phyloP scores from a whole-genome alignment of 352 stramenopile genomes.

The Phytopythium mirpurense region DNA sequence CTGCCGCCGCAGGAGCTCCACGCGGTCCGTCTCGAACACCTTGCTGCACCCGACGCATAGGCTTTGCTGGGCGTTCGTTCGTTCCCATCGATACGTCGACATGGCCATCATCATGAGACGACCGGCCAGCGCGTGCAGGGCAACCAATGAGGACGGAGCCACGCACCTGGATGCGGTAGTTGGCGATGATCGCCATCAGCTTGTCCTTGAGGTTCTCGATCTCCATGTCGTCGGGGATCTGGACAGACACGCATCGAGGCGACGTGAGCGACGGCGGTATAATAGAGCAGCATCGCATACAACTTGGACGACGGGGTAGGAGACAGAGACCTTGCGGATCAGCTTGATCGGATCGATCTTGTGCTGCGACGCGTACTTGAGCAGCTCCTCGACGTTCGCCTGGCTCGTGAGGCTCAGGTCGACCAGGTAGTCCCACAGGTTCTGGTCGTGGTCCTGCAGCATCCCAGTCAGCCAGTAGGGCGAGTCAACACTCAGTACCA shows the following conservation, averaged over 20 bases:
- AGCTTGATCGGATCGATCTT: slow-evolving; percentile 85
- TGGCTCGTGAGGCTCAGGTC: slow-evolving; percentile 74
- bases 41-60: slow-evolving; percentile 71
- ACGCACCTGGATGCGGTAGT: slow-evolving; percentile 76
- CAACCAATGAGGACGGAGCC: too few relatives aligned
- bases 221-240: slow-evolving; percentile 83
- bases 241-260: neutral
- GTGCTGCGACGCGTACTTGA: slow-evolving; percentile 69
- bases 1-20: slow-evolving; percentile 63
- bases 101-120: too few relatives aligned
- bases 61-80: slow-evolving; percentile 44
- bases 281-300: too few relatives aligned
- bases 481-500: too few relatives aligned
- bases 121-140: too few relatives aligned
- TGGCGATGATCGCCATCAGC: slow-evolving; percentile 67
- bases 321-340: slow-evolving; percentile 83
- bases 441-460: slow-evolving; percentile 55
- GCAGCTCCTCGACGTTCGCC: slow-evolving; percentile 66
- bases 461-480: too few relatives aligned
- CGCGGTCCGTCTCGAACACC: slow-evolving; percentile 72
- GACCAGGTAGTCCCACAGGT: slow-evolving; percentile 82
- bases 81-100: too few relatives aligned
- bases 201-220: slow-evolving; percentile 82
- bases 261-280: too few relatives aligned
- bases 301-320: too few relatives aligned